Conservation (phyloP, 495 filamentous ascomycete genomes). For the Jackrogersella multiformis region DNA sequence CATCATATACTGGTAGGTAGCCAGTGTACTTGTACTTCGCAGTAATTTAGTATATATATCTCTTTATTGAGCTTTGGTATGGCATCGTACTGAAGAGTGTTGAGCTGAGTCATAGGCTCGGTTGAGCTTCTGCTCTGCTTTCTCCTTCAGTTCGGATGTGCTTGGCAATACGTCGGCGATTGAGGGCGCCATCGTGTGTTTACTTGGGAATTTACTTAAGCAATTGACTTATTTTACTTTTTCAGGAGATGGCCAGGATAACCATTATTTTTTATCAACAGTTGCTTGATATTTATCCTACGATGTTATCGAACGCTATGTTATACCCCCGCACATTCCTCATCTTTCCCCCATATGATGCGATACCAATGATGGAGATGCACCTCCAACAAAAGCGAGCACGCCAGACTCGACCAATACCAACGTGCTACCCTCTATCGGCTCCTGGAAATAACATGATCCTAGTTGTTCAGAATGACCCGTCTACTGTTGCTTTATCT, state of each 20-base stretch:
- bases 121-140: conserved; percentile 42
- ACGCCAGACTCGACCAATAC: conserved; percentile 29
- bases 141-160: conserved; percentile 36
- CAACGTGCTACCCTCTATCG: conserved; percentile 12
- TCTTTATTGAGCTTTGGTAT: not conserved
- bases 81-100: conserved; percentile 37
- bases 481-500: conserved; percentile 23
- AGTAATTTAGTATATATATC: conserved; percentile 3
- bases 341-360: conserved; percentile 36
- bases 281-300: conserved; percentile 2
- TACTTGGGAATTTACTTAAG: not conserved
- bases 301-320: conserved; percentile 17
- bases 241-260: not conserved
- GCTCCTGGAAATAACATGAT: conserved; percentile 23
- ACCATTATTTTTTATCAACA: conserved; percentile 34
- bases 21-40: conserved; percentile 63
- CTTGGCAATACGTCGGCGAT: conserved; percentile 43
- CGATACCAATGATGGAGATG: conserved; percentile 26
- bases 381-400: conserved; percentile 32
- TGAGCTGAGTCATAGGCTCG: conserved; percentile 41
- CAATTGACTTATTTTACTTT: conserved; percentile 2
- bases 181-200: conserved; percentile 41
- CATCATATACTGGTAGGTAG: conserved; percentile 73
- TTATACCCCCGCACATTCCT: conserved; percentile 34
- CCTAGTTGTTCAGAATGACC: conserved; percentile 11